These are phyloP conservation scores for Melanogaster broomeanus DNA, from an alignment of 768 basidiomycete genomes.

Conservation along the genomic window DNA sequence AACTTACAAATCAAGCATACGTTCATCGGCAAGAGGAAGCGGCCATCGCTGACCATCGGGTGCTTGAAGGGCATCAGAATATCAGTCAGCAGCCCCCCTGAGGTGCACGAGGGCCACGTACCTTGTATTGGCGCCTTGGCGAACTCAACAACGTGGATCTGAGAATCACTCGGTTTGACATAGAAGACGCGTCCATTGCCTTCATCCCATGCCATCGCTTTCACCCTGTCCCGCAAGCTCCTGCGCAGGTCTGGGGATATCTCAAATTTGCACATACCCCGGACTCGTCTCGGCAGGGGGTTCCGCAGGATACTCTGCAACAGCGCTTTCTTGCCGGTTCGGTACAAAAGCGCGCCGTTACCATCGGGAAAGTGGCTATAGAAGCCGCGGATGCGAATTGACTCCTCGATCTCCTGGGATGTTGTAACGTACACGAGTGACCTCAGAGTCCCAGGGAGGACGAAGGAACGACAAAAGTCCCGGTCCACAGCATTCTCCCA, in stretches of 20 bases:
- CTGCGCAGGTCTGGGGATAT: conserved; percentile 15
- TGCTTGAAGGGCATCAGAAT: conserved; percentile 31
- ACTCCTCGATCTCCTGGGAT: conserved; percentile 25
- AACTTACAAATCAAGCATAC: conserved; percentile 33
- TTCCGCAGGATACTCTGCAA: conserved; percentile 25
- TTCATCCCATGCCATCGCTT: conserved; percentile 68
- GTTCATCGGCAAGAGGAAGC: conserved; percentile 28
- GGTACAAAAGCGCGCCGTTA: conserved; percentile 30
- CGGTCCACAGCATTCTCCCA: conserved; percentile 26
- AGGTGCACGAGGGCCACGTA: conserved; percentile 17
- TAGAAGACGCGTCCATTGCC: conserved; percentile 60
- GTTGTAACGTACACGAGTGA: conserved; percentile 32
- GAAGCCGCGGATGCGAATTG: conserved; percentile 28
- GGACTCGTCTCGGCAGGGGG: conserved; percentile 12
- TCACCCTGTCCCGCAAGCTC: conserved; percentile 34
- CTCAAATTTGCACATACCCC: conserved; percentile 28
- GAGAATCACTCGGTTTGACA: conserved; percentile 40
- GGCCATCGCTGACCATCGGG: conserved; percentile 34
- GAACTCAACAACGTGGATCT: conserved; percentile 52
- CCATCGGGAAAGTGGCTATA: conserved; percentile 39
- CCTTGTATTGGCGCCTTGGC: conserved; percentile 38
- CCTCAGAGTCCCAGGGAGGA: conserved; percentile 33
- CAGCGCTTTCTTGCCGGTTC: conserved; percentile 16
- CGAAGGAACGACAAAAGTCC: conserved; percentile 28
- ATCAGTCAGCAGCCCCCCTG: conserved; percentile 24